Percentiles rank a stretch among this genome's conserved stretches.
phyloP scores from a whole-genome alignment of 768 basidiomycete genomes.

The Serendipita vermifera region DNA sequence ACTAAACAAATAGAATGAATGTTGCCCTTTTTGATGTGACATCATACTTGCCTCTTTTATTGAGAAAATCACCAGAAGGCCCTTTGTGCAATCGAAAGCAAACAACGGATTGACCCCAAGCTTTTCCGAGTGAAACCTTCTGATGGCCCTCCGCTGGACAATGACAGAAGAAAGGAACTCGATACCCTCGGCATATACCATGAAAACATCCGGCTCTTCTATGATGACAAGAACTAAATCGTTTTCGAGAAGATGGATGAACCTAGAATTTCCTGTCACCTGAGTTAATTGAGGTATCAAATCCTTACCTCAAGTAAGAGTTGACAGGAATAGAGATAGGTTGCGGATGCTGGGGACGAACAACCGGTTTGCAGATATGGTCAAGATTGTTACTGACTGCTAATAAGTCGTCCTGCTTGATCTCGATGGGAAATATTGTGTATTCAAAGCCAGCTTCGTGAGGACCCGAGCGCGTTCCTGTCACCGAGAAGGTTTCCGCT shows the following conservation, averaged over 20 bases:
- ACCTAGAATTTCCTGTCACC: neutral
- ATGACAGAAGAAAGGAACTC: neutral
- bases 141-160: slow-evolving; percentile 12
- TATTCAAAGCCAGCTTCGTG: slow-evolving; percentile 20
- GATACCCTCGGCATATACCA: neutral
- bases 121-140: slow-evolving; percentile 32
- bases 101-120: slow-evolving; percentile 34
- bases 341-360: neutral
- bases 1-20: neutral
- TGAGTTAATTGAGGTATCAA: neutral
- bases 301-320: neutral
- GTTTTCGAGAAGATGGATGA: neutral
- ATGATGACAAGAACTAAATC: neutral
- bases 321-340: neutral
- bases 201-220: neutral
- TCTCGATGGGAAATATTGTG: slow-evolving; percentile 23
- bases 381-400: neutral
- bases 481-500: too few species aligned
- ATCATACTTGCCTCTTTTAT: neutral
- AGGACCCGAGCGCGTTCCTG: neutral
- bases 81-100: slow-evolving; percentile 40
- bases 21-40: neutral
- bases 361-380: slow-evolving; percentile 4
- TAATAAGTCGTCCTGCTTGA: slow-evolving; percentile 25
- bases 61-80: slow-evolving; percentile 27